Evolutionary conservation across 345 rosid genomes (phyloP).

Genomic region (Lepidium didymum): DNA sequence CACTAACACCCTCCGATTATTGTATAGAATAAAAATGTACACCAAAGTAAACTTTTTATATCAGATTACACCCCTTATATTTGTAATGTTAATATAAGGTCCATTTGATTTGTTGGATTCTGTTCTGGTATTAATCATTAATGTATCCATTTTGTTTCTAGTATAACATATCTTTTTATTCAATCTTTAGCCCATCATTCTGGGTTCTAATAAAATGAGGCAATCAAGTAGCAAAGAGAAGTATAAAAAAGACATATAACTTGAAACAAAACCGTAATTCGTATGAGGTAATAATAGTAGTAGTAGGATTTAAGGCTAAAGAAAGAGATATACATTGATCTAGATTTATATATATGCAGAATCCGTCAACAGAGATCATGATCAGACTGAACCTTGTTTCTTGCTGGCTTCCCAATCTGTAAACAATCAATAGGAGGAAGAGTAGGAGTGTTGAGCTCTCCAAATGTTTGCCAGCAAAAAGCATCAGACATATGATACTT

Average conservation of each 20-base stretch:
- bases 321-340: conserved; percentile 24
- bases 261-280: conserved; percentile 6
- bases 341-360: not conserved
- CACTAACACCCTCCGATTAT: not conserved
- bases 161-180: not conserved
- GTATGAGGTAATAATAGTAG: conserved; percentile 8
- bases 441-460: conserved; percentile 74
- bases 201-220: not conserved
- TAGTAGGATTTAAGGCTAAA: conserved; percentile 12
- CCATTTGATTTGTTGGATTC: not conserved
- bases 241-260: not conserved
- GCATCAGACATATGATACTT: conserved; percentile 67
- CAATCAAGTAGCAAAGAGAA: not conserved
- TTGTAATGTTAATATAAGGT: not conserved
- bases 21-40: not conserved
- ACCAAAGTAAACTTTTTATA: not conserved
- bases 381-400: conserved; percentile 51
- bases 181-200: not conserved
- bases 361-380: conserved; percentile 55
- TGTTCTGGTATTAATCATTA: not conserved
- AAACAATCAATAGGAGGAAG: conserved; percentile 84
- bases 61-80: not conserved
- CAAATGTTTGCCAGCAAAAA: conserved; percentile 92
- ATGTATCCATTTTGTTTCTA: not conserved
- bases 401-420: conserved; percentile 80